phyloP scores from a whole-genome alignment of 2,329 filamentous ascomycete genomes.

The Neofusicoccum umdonicola region DNA sequence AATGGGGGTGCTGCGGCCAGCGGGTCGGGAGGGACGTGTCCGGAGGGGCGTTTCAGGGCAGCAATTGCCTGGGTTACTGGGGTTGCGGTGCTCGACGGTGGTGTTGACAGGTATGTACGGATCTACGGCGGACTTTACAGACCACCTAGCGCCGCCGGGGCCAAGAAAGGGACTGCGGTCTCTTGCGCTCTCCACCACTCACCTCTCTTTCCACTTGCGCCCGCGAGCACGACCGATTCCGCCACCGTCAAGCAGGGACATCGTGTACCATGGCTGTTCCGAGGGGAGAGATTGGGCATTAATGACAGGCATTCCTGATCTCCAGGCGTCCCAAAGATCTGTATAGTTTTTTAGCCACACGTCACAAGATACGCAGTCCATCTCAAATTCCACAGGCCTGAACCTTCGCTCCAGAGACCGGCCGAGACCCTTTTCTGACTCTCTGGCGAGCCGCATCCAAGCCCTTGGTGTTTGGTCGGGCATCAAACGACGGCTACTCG shows the following conservation, averaged over 20 bases:
- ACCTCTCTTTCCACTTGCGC: not conserved
- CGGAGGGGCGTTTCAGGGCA: not conserved
- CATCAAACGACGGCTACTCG: not conserved
- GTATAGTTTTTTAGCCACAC: not conserved
- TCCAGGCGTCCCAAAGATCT: not conserved
- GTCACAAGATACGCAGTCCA: not conserved
- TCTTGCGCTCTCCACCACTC: not conserved
- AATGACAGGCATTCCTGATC: too few relatives aligned
- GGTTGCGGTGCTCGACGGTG: not conserved
- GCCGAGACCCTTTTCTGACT: not conserved
- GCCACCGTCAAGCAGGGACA: too few relatives aligned
- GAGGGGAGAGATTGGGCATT: too few relatives aligned
- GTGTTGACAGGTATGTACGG: conserved; percentile 11
- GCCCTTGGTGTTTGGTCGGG: not conserved
- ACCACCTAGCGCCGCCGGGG: not conserved
- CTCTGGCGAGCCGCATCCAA: not conserved
- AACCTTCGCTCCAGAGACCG: not conserved
- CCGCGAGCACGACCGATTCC: too few relatives aligned
- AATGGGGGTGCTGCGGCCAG: not conserved
- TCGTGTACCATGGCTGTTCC: too few relatives aligned
- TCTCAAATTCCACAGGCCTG: not conserved
- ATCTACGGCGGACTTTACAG: conserved; percentile 11
- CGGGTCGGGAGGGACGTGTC: not conserved
- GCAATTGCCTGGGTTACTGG: not conserved
- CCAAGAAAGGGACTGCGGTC: not conserved